Conservation (phyloP, 164 flowering plant genomes). For the Nymphaea colorata region DNA sequence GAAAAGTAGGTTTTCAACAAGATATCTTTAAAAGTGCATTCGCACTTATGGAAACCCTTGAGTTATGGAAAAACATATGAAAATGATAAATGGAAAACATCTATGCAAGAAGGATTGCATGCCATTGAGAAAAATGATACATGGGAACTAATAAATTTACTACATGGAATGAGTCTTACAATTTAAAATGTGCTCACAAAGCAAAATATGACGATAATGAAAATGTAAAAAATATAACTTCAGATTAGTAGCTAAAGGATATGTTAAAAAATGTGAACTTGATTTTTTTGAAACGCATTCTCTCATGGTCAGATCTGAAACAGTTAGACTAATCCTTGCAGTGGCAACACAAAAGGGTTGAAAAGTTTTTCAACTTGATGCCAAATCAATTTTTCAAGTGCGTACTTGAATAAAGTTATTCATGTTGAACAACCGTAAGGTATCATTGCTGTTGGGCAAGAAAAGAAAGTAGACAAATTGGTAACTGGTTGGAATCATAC, state of each 20-base stretch:
- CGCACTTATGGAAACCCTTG: neutral
- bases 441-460: conserved; percentile 1
- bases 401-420: conserved; percentile 9
- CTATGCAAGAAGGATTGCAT: conserved; percentile 9
- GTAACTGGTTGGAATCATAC: conserved; percentile 5
- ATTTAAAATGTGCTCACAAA: conserved; percentile 9
- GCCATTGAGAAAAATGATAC: conserved; percentile 8
- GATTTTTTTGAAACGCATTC: conserved; percentile 5
- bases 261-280: neutral
- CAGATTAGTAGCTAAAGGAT: conserved; percentile 7
- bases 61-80: conserved; percentile 1
- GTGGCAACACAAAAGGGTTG: conserved; percentile 4
- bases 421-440: conserved; percentile 10
- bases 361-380: conserved; percentile 3
- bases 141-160: conserved; percentile 5
- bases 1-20: neutral
- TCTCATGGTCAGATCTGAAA: conserved; percentile 3
- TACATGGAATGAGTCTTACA: neutral
- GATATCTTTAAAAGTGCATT: neutral
- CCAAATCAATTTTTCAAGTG: conserved; percentile 11
- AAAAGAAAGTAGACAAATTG: conserved; percentile 8
- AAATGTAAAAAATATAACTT: conserved; percentile 4
- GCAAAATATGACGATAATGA: conserved; percentile 4
- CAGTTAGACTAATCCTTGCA: conserved; percentile 11
- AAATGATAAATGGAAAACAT: conserved; percentile 5